Evolutionary conservation across 2,329 filamentous ascomycete genomes (phyloP).

Genomic region (Sarocladiaceae sp.): DNA sequence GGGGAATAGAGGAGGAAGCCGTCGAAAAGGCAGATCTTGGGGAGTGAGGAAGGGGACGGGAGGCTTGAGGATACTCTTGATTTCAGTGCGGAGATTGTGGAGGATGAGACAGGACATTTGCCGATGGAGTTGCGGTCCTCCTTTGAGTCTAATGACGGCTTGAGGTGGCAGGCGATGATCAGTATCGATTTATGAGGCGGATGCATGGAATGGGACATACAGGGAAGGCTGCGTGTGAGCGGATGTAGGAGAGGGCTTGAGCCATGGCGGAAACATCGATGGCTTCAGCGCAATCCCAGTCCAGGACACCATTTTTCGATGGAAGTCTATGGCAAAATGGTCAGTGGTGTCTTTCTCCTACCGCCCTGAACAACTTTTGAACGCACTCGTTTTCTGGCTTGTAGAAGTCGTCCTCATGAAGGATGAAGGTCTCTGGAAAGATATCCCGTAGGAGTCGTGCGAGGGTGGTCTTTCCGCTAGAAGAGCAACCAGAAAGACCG

Average conservation of each 20-base stretch:
- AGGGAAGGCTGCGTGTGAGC: conserved; percentile 57
- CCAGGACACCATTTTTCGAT: conserved; percentile 55
- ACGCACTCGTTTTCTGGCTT: conserved; percentile 65
- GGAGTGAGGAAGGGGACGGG: conserved; percentile 32
- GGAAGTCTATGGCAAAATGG: conserved; percentile 40
- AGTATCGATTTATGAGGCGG: too few species aligned
- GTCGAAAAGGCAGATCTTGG: conserved; percentile 65
- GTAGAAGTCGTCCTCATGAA: conserved; percentile 98
- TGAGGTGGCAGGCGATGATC: too few species aligned
- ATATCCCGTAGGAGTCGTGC: conserved; percentile 77
- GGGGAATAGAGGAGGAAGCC: conserved; percentile 78
- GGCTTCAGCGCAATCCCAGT: conserved; percentile 88
- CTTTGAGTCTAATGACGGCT: conserved; percentile 27
- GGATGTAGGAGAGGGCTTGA: conserved; percentile 63
- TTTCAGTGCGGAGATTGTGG: conserved; percentile 39
- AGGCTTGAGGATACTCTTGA: conserved; percentile 42
- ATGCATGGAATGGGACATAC: conserved; percentile 45
- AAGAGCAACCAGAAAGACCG: conserved; percentile 83
- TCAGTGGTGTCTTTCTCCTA: not conserved
- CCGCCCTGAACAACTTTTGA: not conserved
- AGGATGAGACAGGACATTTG: conserved; percentile 42
- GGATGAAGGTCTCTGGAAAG: conserved; percentile 70
- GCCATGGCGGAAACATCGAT: conserved; percentile 66
- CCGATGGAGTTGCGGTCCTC: conserved; percentile 60
- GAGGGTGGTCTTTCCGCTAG: conserved; percentile 91